Percentiles rank a stretch among this genome's conserved stretches.
These are phyloP conservation scores for Fragaria ananassa DNA, from an alignment of 306 rosid genomes.

Conservation along the genomic window DNA sequence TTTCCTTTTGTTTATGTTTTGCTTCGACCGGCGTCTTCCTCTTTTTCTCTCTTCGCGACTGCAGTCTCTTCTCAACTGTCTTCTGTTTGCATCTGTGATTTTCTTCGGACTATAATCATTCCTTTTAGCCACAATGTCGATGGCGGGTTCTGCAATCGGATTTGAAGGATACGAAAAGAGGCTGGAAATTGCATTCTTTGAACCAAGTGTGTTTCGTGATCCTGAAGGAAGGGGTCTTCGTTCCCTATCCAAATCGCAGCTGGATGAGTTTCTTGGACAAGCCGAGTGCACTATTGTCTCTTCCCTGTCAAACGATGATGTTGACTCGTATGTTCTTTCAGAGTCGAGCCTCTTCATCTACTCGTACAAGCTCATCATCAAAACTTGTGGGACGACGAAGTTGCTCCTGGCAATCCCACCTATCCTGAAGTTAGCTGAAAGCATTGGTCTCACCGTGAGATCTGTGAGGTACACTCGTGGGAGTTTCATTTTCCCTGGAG, in stretches of 20 bases:
- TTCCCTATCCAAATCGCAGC: slow-evolving; percentile 47
- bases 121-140: slow-evolving; percentile 21
- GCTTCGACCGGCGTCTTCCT: slow-evolving; percentile 43
- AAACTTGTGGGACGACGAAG: slow-evolving; percentile 74
- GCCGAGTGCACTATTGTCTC: slow-evolving; percentile 72
- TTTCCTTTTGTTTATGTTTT: slow-evolving; percentile 11
- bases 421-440: slow-evolving; percentile 44
- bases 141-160: slow-evolving; percentile 61
- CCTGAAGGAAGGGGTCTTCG: slow-evolving; percentile 64
- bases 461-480: slow-evolving; percentile 64
- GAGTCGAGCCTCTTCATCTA: slow-evolving; percentile 63
- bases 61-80: slow-evolving; percentile 23
- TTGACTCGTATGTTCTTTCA: slow-evolving; percentile 68
- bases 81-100: slow-evolving; percentile 16
- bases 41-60: slow-evolving; percentile 39
- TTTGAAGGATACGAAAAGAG: slow-evolving; percentile 72
- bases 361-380: slow-evolving; percentile 59
- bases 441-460: slow-evolving; percentile 37
- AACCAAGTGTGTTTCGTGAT: slow-evolving; percentile 50
- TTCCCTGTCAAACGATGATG: slow-evolving; percentile 44
- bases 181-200: slow-evolving; percentile 52
- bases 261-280: slow-evolving; percentile 54
- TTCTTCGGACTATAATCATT: slow-evolving; percentile 7
- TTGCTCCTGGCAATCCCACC: slow-evolving; percentile 58
- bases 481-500: slow-evolving; percentile 62